Base-by-base conservation (phyloP, 345 rosid species). In the Atalantia buxifolia region DNA sequence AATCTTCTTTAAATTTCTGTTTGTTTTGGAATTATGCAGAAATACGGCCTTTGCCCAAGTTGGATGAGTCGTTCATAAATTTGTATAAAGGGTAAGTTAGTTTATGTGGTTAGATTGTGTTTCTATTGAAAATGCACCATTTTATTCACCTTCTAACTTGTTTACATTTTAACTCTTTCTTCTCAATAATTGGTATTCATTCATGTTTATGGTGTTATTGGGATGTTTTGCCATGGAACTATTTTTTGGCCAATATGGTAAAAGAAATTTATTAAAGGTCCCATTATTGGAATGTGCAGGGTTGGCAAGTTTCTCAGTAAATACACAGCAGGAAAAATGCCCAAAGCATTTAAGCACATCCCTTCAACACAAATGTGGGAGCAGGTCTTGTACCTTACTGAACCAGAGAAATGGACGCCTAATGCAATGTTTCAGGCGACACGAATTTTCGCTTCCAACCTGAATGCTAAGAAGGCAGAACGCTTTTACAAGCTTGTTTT, bases 401-500 rank as follows among this genome's bases (percentile, higher is more conserved):
- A 96, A 84, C 98, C 99, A 8, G 94, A 90, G 90, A 90, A 89
- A 61, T 96, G 99, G 99, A 90, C 98, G 10, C 95, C 98, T n/a
- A 91, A 88, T 73, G 98, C 98, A 30, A 81, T 94, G 92, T 94
- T 66, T 87, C 97, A 94, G 79, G 98, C 99, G 18, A 96, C 97
- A 16, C 89, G 94, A 80, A 90, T 94, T 71, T 90, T 94, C 85
- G 84, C 95, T 74, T 92, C 97, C 75, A 92, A 92, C 86, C 86
- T 96, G 85, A 81, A 85, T 77, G 85, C 86, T 5, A 87, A 80
- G 81, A 92, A 89, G 82, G 97, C 93, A 33, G 92, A 87, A 77
- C 88, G 88, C 14, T 96, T 92, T 83, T 92, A 87, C 79, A 90
- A 81, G 83, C 89, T 88, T 66, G 97, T 96, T 71, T 80, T 96